Conservation (phyloP, 306 rosid genomes). For the Rosa persica region DNA sequence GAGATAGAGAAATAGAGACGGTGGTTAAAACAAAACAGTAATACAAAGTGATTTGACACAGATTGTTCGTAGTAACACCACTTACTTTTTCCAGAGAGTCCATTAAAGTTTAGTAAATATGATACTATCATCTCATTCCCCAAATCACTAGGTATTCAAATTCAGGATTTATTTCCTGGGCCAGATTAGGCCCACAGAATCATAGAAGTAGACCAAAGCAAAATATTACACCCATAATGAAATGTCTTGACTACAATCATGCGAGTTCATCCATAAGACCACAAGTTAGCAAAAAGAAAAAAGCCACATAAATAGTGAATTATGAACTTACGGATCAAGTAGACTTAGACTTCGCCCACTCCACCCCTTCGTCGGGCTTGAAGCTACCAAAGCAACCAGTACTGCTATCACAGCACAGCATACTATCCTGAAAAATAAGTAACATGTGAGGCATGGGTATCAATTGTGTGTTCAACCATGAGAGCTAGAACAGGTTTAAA, state of each 20-base stretch:
- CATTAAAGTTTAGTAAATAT: background rate
- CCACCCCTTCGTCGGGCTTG: constrained; percentile 99
- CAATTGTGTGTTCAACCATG: constrained; percentile 20
- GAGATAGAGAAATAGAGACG: no score
- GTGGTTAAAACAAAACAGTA: no score
- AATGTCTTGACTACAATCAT: constrained; percentile 5
- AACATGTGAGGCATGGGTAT: constrained; percentile 27
- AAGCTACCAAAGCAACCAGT: constrained; percentile 87
- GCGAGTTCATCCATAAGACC: constrained; percentile 14
- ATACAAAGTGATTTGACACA: no score
- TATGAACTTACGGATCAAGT: constrained; percentile 80
- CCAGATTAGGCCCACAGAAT: constrained; percentile 7
- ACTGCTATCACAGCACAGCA: constrained; percentile 71
- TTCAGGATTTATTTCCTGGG: background rate
- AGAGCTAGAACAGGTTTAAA: constrained; percentile 19
- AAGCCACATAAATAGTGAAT: constrained; percentile 21
- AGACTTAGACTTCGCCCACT: constrained; percentile 98
- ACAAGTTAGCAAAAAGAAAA: constrained; percentile 25
- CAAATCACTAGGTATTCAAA: background rate
- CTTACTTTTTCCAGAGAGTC: background rate
- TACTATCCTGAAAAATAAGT: constrained; percentile 63
- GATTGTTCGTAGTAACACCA: no score
- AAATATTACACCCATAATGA: background rate
- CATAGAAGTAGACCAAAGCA: constrained; percentile 6
- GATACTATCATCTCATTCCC: background rate